Base-by-base conservation (phyloP, 2,329 filamentous ascomycete species). In the Phialophora macrospora region DNA sequence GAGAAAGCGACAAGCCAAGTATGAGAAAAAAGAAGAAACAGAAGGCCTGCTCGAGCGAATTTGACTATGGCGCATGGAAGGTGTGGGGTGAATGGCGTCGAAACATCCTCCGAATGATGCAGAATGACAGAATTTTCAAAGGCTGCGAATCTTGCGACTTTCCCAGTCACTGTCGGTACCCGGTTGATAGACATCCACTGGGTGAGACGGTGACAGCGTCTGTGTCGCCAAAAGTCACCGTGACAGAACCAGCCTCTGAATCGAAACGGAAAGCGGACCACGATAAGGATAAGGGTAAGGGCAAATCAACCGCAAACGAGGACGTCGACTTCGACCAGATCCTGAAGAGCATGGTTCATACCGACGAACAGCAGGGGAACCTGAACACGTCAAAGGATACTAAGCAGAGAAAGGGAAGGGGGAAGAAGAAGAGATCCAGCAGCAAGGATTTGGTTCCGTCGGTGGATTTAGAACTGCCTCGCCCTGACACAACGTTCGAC, bases 1-100 rank as follows among this genome's bases (percentile, higher is more conserved):
- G 83, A 17, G 66, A 72, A 46, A 64, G 62, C 4, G 59, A 66
- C 55, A 46, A 51, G n/a, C 64, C 62, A 4, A 72, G 69, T 38
- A 44, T 63, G 44, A 66, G 78, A 72, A 74, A 72, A 44, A 73
- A 72, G 55, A 71, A 75, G 52, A 73, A 74, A 51, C 77, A 79
- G 52, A 73, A 75, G 46, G 80, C 81, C 6, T 86, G 84, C 66
- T 73, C 74, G 0, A 80, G 77, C 48, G 81, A 84, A 60, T 85
- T 86, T 62, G 83, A 86, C 71, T 85, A 85, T 62, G 65, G 73
- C 5, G 80, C 81, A 0, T 86, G 84, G 84, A 80, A 81, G 62
- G 68, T 71, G 0, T 81, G 79, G 76, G 79, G 79, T 1, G 69
- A 74, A 3, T 85, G 83, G 83, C 68, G 57, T 44, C 68, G 59